A percentile compares a stretch with the other conserved stretches of the same genome.
These are phyloP conservation scores for Termitomyces sp. DNA, from an alignment of 768 basidiomycete genomes.

Conservation along the genomic window DNA sequence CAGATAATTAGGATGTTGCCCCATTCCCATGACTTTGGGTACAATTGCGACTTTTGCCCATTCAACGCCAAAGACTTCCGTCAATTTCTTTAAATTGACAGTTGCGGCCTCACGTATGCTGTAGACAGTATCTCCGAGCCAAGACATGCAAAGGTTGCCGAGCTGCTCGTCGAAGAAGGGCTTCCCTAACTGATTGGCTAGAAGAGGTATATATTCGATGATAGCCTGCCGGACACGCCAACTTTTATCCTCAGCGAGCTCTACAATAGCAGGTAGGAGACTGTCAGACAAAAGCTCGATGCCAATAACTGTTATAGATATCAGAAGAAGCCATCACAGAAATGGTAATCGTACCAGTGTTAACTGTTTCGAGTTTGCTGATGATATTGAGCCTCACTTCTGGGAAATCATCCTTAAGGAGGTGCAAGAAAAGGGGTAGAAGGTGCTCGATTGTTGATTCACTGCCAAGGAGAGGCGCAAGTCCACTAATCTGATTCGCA, in stretches of 20 bases:
- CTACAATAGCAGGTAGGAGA: conserved; percentile 94
- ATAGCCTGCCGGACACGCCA: conserved; percentile 99
- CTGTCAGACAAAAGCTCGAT: conserved; percentile 93
- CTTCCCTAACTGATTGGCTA: conserved; percentile 96
- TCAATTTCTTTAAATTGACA: conserved; percentile 92
- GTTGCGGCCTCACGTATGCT: conserved; percentile 99
- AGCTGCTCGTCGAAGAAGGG: conserved; percentile 98
- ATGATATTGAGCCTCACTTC: conserved; percentile 98
- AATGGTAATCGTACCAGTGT: conserved; percentile 63
- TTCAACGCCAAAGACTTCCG: conserved; percentile 97
- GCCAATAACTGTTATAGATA: conserved; percentile 77
- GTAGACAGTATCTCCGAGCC: conserved; percentile 97
- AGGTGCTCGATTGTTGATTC: conserved; percentile 95
- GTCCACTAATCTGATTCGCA: conserved; percentile 92
- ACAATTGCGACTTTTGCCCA: conserved; percentile 95
- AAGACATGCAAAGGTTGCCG: conserved; percentile 96
- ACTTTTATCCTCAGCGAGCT: conserved; percentile 98
- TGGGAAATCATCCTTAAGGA: conserved; percentile 98
- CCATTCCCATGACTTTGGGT: conserved; percentile 97
- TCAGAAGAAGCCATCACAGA: conserved; percentile 10
- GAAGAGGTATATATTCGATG: conserved; percentile 98
- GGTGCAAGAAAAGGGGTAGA: conserved; percentile 92
- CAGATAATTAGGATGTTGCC: conserved; percentile 92
- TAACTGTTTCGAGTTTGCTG: conserved; percentile 96
- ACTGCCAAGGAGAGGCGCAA: conserved; percentile 90